phyloP scores from a whole-genome alignment of 140 eudicot species.

The Senecio squalidus region DNA sequence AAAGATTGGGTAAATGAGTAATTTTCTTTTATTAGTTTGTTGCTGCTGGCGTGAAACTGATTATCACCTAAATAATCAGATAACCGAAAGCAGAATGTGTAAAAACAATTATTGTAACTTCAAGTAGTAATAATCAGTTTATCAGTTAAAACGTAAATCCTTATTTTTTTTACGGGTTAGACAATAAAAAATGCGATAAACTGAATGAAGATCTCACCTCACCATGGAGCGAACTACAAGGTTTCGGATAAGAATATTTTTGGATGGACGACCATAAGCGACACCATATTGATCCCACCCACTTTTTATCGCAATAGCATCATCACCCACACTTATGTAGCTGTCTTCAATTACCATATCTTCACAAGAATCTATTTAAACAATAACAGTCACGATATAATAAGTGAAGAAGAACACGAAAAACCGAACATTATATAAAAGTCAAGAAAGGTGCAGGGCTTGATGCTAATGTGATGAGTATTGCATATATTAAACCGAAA shows the following conservation, averaged over 20 bases:
- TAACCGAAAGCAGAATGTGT: background rate
- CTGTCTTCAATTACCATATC: slow-evolving; percentile 93
- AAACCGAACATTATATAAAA: background rate
- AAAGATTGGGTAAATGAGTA: background rate
- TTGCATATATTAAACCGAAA: background rate
- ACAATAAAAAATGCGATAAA: background rate
- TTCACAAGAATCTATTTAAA: slow-evolving; percentile 79
- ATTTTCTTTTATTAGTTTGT: background rate
- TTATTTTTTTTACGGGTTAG: background rate
- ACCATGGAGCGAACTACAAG: slow-evolving; percentile 90
- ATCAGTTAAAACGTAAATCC: too few relatives aligned
- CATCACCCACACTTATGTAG: slow-evolving; percentile 96
- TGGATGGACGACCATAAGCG: slow-evolving; percentile 79
- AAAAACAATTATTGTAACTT: background rate
- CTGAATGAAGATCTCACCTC: slow-evolving; percentile 50
- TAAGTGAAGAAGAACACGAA: background rate
- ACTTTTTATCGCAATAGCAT: slow-evolving; percentile 91
- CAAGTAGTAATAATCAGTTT: background rate
- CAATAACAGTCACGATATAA: slow-evolving; percentile 10
- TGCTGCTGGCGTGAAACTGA: background rate
- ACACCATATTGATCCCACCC: slow-evolving; percentile 99
- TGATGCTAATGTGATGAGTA: background rate
- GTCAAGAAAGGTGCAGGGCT: background rate
- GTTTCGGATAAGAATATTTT: slow-evolving; percentile 78
- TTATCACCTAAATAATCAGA: background rate